Evolutionary conservation across 345 rosid genomes (phyloP).

Genomic region (Salix purpurea): DNA sequence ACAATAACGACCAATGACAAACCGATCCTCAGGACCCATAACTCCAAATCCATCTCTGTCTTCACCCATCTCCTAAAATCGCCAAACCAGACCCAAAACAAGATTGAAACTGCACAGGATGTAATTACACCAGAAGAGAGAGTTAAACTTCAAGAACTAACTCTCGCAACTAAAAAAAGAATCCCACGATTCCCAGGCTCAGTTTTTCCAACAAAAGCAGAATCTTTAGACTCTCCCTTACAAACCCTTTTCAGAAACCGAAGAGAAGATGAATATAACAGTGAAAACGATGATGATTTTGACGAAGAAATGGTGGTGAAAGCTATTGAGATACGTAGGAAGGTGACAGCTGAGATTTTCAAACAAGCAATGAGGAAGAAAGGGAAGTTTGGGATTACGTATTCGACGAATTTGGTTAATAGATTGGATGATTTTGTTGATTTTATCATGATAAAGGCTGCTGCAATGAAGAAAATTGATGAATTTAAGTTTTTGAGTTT

Average conservation of each 20-base stretch:
- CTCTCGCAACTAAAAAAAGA: conserved; percentile 48
- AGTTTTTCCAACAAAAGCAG: conserved; percentile 18
- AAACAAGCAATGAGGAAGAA: conserved; percentile 54
- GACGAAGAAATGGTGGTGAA: conserved; percentile 61
- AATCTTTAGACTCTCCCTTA: conserved; percentile 33
- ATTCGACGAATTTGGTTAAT: conserved; percentile 56
- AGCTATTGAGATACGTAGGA: conserved; percentile 71
- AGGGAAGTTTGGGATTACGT: conserved; percentile 84
- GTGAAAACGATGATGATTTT: conserved; percentile 28
- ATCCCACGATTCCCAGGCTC: conserved; percentile 72
- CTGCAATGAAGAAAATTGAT: conserved; percentile 57
- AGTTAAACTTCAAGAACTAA: conserved; percentile 49
- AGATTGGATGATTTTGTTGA: conserved; percentile 61
- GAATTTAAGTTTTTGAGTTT: conserved; percentile 50
- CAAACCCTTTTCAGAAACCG: conserved; percentile 25
- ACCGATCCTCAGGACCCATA: conserved; percentile 45
- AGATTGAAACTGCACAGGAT: conserved; percentile 1
- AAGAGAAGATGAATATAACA: not conserved
- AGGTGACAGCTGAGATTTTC: conserved; percentile 64
- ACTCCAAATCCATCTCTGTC: conserved; percentile 44
- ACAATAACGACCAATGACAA: conserved; percentile 17
- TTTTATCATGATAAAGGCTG: conserved; percentile 76
- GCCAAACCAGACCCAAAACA: conserved; percentile 13
- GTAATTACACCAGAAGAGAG: conserved; percentile 39
- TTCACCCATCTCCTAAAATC: conserved; percentile 35